Conservation (phyloP, 2,329 filamentous ascomycete genomes). For the Ramularia collo-cygni region DNA sequence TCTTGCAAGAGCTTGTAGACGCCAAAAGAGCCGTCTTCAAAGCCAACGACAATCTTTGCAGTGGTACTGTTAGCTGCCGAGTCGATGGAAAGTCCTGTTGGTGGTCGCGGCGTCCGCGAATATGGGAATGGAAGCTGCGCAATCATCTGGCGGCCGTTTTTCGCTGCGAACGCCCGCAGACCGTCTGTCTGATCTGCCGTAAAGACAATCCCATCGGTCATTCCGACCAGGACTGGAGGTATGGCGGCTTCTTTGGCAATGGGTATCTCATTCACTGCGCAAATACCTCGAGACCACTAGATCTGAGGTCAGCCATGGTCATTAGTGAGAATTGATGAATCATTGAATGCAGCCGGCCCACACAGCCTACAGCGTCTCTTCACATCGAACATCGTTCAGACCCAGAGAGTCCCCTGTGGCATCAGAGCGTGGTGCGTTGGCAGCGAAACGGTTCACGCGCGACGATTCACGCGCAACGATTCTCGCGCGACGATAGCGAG, state of each 20-base stretch:
- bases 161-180: conserved; percentile 71
- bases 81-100: conserved; percentile 62
- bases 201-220: conserved; percentile 69
- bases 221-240: conserved; percentile 64
- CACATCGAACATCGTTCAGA: no score
- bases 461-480: no score
- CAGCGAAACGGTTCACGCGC: no score
- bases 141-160: conserved; percentile 50
- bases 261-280: conserved; percentile 70
- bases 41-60: conserved; percentile 56
- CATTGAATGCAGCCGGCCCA: no score
- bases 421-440: no score
- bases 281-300: conserved; percentile 71
- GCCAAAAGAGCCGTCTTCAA: conserved; percentile 63
- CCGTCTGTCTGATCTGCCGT: conserved; percentile 65
- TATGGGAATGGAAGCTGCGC: conserved; percentile 37
- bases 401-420: no score
- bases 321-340: no score
- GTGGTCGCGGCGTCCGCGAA: conserved; percentile 27
- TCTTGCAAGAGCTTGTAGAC: conserved; percentile 56
- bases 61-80: conserved; percentile 32
- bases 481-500: no score
- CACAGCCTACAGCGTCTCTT: no score
- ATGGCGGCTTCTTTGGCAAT: conserved; percentile 48
- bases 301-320: no score